Base-by-base conservation (phyloP, 768 basidiomycete species). In the Pholiota microspora region DNA sequence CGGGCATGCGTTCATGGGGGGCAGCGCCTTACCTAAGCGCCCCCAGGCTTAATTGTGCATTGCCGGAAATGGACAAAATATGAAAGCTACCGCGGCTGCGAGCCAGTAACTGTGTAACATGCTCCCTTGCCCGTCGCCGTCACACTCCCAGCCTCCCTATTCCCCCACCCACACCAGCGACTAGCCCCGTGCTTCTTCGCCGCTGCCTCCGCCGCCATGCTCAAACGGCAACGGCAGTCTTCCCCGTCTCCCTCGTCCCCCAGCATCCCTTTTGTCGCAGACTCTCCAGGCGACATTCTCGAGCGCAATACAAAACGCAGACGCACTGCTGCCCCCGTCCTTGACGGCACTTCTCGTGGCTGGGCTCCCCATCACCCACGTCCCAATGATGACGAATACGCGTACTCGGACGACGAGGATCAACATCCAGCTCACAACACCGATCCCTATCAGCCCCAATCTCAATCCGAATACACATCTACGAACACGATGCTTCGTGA, bases 401-500 rank as follows among this genome's bases (percentile, higher is more conserved):
- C 56, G 13, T 60, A 65, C 35, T 57, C 63, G 8, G 59, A 65
- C 25, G 60, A 69, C 21, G 65, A 64, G 18, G 57, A 59, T 36
- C 68, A 69, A 25, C 60, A 66, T 47, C 57, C 53, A 31, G 48
- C 40, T 23, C 23, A 21, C 16, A 27, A 27, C 44, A 53, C 44
- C 48, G 44, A 51, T 8, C 32, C n/a, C n/a, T 27, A 46, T 25
- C 52, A 47, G 2, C 4, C 48, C 12, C 7, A 36, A 3, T 58
- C 45, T 45, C 45, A 50, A 47, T 61, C 49, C 62, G 70, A 62
- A 58, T 92, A 92, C 71, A 78, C 79, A 64, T 71, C 74, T 28
- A 73, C 80, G 53, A 92, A 92, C 68, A 78, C 60, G 45, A 70
- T 88, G 59, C 79, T 92, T 32, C 83, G 86, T 53, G 83, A 90